These are phyloP conservation scores for Cucurbita moschata DNA, from an alignment of 306 rosid species.

Conservation along the genomic window DNA sequence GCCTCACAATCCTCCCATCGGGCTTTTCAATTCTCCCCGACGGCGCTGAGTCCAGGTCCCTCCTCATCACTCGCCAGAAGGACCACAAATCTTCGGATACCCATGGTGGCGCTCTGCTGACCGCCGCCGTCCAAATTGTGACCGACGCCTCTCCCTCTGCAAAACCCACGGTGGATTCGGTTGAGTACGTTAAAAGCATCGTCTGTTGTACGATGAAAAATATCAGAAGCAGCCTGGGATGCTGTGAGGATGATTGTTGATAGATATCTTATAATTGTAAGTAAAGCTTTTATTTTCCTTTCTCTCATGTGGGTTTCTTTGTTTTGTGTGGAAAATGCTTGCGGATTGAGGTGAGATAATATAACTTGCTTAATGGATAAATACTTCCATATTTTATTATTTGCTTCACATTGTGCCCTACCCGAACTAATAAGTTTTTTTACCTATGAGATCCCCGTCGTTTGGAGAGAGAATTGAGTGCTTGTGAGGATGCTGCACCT, in stretches of 20 bases:
- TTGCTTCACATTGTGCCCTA: too few relatives aligned
- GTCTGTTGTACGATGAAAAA: constrained; percentile 64
- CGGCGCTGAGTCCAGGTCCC: constrained; percentile 63
- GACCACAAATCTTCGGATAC: constrained; percentile 37
- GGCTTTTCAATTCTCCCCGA: constrained; percentile 90
- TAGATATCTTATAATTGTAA: too few relatives aligned
- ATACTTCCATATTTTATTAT: too few relatives aligned
- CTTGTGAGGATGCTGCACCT: too few relatives aligned
- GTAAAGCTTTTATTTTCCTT: too few relatives aligned
- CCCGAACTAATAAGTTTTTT: too few relatives aligned
- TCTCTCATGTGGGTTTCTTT: too few relatives aligned
- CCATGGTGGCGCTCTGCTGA: constrained; percentile 77
- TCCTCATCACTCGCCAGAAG: constrained; percentile 55
- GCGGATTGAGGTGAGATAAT: too few relatives aligned
- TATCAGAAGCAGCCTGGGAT: constrained; percentile 59
- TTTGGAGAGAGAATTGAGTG: too few relatives aligned
- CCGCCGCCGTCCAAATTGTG: constrained; percentile 65
- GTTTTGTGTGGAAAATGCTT: too few relatives aligned
- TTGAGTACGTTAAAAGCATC: constrained; percentile 68
- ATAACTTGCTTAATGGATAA: too few relatives aligned
- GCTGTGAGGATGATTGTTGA: constrained; percentile 65
- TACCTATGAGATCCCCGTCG: too few relatives aligned
- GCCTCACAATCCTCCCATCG: constrained; percentile 62
- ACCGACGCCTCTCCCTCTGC: constrained; percentile 73
- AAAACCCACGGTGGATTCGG: constrained; percentile 65